Percentiles rank a stretch among this genome's conserved stretches.
phyloP scores from a whole-genome alignment of 805 yeast species.

The Spathaspora hagerdaliae region DNA sequence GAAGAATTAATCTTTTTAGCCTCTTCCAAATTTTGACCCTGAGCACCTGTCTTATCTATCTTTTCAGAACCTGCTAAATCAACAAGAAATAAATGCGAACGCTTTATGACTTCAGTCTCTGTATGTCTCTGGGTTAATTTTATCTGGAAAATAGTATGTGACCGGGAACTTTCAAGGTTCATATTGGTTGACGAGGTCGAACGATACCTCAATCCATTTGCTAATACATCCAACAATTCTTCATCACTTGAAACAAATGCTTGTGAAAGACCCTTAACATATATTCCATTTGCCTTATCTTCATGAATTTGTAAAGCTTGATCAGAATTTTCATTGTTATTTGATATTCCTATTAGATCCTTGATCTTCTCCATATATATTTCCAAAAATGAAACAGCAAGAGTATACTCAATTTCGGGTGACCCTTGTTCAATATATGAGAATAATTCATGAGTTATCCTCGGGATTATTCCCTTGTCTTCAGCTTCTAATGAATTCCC shows the following conservation, averaged over 20 bases:
- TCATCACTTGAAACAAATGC: conserved; percentile 53
- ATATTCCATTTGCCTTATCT: conserved; percentile 58
- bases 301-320: conserved; percentile 56
- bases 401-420: conserved; percentile 50
- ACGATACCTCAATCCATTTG: conserved; percentile 54
- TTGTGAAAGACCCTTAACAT: conserved; percentile 66
- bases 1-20: conserved; percentile 82
- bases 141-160: conserved; percentile 76
- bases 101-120: conserved; percentile 52
- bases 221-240: conserved; percentile 56
- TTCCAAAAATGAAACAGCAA: conserved; percentile 74
- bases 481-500: conserved; percentile 38
- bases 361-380: conserved; percentile 73
- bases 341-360: conserved; percentile 52
- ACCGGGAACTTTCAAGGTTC: conserved; percentile 72
- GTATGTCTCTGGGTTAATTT: conserved; percentile 58
- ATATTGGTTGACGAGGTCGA: conserved; percentile 60
- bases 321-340: conserved; percentile 2
- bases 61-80: conserved; percentile 90
- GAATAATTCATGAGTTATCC: conserved; percentile 66
- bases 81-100: conserved; percentile 66
- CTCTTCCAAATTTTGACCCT: conserved; percentile 71
- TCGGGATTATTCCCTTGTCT: conserved; percentile 65
- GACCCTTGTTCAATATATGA: conserved; percentile 26
- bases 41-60: conserved; percentile 70